Evolutionary conservation across 2,329 filamentous ascomycete genomes (phyloP).

Genomic region (Pseudogymnoascus sp.): DNA sequence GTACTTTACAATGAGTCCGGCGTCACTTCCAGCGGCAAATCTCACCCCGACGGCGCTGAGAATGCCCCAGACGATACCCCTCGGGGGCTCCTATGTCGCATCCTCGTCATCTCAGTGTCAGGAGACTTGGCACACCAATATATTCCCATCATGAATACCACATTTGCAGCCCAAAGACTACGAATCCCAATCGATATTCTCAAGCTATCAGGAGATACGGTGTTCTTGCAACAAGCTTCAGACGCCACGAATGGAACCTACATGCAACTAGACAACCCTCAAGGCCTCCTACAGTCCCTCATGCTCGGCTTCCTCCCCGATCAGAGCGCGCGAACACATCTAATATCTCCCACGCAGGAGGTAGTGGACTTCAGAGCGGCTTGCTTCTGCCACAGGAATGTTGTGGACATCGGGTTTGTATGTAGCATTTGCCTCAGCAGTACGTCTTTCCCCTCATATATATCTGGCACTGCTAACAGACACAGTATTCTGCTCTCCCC

Average conservation of each 20-base stretch:
- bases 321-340: slow-evolving; percentile 49
- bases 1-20: slow-evolving; percentile 31
- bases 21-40: slow-evolving; percentile 23
- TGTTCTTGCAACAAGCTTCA: slow-evolving; percentile 87
- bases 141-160: slow-evolving; percentile 96
- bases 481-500: slow-evolving; percentile 63
- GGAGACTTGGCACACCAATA: slow-evolving; percentile 81
- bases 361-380: slow-evolving; percentile 95
- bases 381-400: slow-evolving; percentile 89
- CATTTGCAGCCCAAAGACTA: slow-evolving; percentile 86
- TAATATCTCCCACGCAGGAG: slow-evolving; percentile 73
- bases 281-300: slow-evolving; percentile 79
- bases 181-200: slow-evolving; percentile 88
- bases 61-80: slow-evolving; percentile 28
- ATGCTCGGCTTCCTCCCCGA: slow-evolving; percentile 91
- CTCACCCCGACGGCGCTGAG: slow-evolving; percentile 15
- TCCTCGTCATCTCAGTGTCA: slow-evolving; percentile 83
- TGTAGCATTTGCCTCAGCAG: slow-evolving; percentile 93
- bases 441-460: slow-evolving; percentile 28
- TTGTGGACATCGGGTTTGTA: slow-evolving; percentile 88
- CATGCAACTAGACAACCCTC: slow-evolving; percentile 51
- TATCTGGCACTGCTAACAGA: slow-evolving; percentile 13
- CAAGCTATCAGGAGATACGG: slow-evolving; percentile 74
- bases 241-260: slow-evolving; percentile 66
- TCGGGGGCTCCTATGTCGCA: slow-evolving; percentile 62